Conservation (phyloP, 805 yeast species). For the Candida xiaguanensis region DNA sequence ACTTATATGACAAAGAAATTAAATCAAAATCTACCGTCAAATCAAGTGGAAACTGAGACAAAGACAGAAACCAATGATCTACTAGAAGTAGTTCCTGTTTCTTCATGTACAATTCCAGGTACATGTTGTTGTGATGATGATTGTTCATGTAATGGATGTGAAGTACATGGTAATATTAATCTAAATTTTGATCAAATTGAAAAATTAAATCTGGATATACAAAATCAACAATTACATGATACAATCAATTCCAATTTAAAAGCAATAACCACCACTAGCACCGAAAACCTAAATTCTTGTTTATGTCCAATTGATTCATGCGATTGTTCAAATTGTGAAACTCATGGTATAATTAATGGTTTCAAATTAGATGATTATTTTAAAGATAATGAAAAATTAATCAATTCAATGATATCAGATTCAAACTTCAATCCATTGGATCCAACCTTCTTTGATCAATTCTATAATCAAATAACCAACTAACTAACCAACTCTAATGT, state of each 20-base stretch:
- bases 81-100: conserved; percentile 23
- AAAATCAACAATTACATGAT: neutral
- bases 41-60: conserved; percentile 13
- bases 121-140: conserved; percentile 34
- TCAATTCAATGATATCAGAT: neutral
- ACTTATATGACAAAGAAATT: conserved; percentile 23
- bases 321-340: conserved; percentile 41
- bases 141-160: conserved; percentile 37
- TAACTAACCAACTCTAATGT: neutral
- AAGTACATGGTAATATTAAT: conserved; percentile 25
- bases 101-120: conserved; percentile 33
- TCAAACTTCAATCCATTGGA: conserved; percentile 1
- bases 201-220: neutral
- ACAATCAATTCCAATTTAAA: conserved; percentile 1
- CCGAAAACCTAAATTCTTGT: conserved; percentile 11
- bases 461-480: neutral
- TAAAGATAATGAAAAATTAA: conserved; percentile 6
- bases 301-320: conserved; percentile 26
- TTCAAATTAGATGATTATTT: conserved; percentile 32
- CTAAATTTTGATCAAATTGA: conserved; percentile 4
- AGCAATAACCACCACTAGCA: neutral
- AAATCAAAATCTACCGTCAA: conserved; percentile 5
- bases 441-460: neutral
- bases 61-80: conserved; percentile 4
- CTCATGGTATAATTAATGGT: conserved; percentile 44